Base-by-base conservation (phyloP, 352 stramenopile genomes). In the Phytophthora multivora region DNA sequence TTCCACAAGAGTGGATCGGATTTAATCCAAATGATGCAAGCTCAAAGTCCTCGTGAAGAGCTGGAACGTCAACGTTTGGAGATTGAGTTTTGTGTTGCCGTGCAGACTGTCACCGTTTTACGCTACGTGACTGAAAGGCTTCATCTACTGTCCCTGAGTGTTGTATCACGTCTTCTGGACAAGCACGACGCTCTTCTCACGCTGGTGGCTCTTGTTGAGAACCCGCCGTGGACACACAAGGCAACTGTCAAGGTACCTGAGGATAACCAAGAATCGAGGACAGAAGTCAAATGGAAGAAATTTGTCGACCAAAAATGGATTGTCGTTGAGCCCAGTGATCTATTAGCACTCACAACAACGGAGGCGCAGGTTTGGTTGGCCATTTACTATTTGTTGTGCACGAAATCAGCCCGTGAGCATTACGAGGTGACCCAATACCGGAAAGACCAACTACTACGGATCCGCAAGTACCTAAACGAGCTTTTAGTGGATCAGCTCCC, bases 401-500 rank as follows among this genome's bases (percentile, higher is more conserved):
- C 93, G 13, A 88, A 96, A 47, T 86, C 90, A n/a, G 89, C 91
- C 7, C 88, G 96, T 10, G 90, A 98, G 65, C 80, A 97, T 30
- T 99, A 99, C 70, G 86, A 97, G 43, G 74, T 99, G 21, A 98
- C 97, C 30, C 87, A 90, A 51, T 98, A 96, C 56, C 88, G 97
- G 40, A 98, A 98, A 53, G 80, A 93, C 38, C 84, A 97, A 47
- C 71, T 99, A 11, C 74, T 99, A 23, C 85, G 96, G 47, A 71
- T 98, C 18, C 88, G 96, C 42, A 98, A 97, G 74, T 99, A 98
- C 71, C 51, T 99, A 28, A 98, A 98, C 58, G 90, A 98, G 26
- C 48, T 98, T 7, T 65, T 99, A 15, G 51, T 99, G 1, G 96
- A 99, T 59, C 97, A 99, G 60, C 68, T 99, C 7, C 97, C 96